A percentile compares a stretch with the other conserved stretches of the same genome.
Conservation (phyloP, 1,139 yeast species). For the Casaregolazyma lundiana region DNA sequence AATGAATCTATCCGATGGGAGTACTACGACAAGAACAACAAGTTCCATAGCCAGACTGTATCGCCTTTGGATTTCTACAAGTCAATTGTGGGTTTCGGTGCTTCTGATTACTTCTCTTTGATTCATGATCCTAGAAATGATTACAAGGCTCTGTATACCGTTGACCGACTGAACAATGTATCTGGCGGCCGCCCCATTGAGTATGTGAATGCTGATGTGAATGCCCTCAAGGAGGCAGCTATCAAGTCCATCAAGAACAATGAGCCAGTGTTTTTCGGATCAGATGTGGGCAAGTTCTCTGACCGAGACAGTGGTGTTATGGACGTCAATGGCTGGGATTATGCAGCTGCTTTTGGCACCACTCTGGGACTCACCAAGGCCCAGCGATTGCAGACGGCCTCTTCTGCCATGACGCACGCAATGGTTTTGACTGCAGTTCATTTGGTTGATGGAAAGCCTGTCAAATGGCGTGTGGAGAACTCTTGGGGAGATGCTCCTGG, state of each 20-base stretch:
- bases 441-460: conserved; percentile 44
- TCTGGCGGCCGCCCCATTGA: conserved; percentile 59
- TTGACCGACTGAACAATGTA: conserved; percentile 56
- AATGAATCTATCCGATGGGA: conserved; percentile 55
- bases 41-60: conserved; percentile 42
- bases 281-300: conserved; percentile 60
- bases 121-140: conserved; percentile 61
- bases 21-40: conserved; percentile 52
- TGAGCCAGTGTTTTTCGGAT: conserved; percentile 65
- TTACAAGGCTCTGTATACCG: conserved; percentile 52
- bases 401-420: conserved; percentile 67
- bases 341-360: conserved; percentile 52
- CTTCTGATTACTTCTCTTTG: conserved; percentile 49
- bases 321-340: conserved; percentile 54
- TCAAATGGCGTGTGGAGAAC: conserved; percentile 66
- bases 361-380: conserved; percentile 45
- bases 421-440: conserved; percentile 74
- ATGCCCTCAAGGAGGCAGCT: conserved; percentile 49
- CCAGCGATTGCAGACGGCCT: conserved; percentile 52
- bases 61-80: conserved; percentile 53
- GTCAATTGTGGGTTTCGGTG: conserved; percentile 44
- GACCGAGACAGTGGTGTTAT: conserved; percentile 48
- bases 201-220: conserved; percentile 53
- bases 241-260: conserved; percentile 55
- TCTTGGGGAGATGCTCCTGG: conserved; percentile 64